Percentiles rank a stretch among this genome's conserved stretches.
Conservation (phyloP, 495 filamentous ascomycete species). For the Massariosphaeria phaeospora region DNA sequence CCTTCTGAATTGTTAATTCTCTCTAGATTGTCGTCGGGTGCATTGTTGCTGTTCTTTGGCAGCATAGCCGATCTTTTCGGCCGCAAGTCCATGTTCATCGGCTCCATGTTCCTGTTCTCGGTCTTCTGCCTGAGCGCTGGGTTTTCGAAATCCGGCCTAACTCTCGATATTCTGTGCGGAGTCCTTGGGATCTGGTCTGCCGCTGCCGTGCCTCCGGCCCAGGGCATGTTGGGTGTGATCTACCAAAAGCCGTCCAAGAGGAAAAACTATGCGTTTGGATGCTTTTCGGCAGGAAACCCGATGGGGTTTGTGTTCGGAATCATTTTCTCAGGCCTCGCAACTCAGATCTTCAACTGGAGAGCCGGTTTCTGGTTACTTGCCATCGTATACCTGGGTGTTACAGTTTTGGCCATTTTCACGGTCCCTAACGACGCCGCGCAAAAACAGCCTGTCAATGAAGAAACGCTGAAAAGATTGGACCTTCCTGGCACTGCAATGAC, state of each 20-base stretch:
- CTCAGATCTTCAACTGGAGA: slow-evolving; percentile 63
- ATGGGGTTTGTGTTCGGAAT: slow-evolving; percentile 65
- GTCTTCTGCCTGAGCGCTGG: slow-evolving; percentile 54
- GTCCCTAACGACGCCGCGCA: slow-evolving; percentile 55
- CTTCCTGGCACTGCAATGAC: slow-evolving; percentile 60
- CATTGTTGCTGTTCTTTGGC: slow-evolving; percentile 69
- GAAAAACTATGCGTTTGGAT: slow-evolving; percentile 65
- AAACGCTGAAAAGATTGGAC: slow-evolving; percentile 56
- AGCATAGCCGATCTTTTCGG: slow-evolving; percentile 70
- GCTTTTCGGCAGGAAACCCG: slow-evolving; percentile 64
- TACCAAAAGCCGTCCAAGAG: slow-evolving; percentile 57
- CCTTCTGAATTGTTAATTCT: too few species aligned
- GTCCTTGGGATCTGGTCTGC: slow-evolving; percentile 59
- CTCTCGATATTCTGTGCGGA: slow-evolving; percentile 61
- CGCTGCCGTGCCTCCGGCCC: slow-evolving; percentile 61
- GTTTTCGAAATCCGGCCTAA: slow-evolving; percentile 58
- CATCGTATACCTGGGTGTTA: slow-evolving; percentile 57
- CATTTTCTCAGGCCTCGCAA: slow-evolving; percentile 61
- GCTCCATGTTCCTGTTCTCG: slow-evolving; percentile 59
- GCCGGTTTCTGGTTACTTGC: slow-evolving; percentile 61
- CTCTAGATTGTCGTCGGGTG: slow-evolving; percentile 58
- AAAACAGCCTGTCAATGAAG: slow-evolving; percentile 45
- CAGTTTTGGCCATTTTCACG: slow-evolving; percentile 56
- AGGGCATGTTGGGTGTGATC: slow-evolving; percentile 60
- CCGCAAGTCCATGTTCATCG: slow-evolving; percentile 62